phyloP scores from a whole-genome alignment of 768 basidiomycete species.

The Termitomyces sp. region DNA sequence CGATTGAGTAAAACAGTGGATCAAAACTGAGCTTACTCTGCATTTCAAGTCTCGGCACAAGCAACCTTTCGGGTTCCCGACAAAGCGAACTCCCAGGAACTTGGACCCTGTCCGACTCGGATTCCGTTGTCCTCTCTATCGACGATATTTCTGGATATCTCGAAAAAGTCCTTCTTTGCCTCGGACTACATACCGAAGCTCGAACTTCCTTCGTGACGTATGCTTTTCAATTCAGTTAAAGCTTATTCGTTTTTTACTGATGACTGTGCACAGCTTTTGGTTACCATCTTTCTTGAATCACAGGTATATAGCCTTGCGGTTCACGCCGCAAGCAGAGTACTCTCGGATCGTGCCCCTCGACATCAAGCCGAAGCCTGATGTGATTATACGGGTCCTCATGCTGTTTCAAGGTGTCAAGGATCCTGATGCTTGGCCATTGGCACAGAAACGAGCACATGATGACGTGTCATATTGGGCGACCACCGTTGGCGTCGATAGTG shows the following conservation, averaged over 20 bases:
- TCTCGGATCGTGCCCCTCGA: constrained; percentile 34
- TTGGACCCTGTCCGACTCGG: constrained; percentile 17
- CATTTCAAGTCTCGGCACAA: constrained; percentile 1
- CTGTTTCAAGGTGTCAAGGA: constrained; percentile 35
- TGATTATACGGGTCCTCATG: constrained; percentile 45
- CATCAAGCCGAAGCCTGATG: constrained; percentile 37
- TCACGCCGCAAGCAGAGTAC: constrained; percentile 41
- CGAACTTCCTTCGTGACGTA: constrained; percentile 46
- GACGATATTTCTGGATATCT: constrained; percentile 30
- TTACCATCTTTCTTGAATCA: constrained; percentile 38
- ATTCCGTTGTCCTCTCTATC: constrained; percentile 28
- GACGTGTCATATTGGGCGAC: constrained; percentile 26
- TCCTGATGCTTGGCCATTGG: constrained; percentile 24
- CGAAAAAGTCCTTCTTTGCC: constrained; percentile 24
- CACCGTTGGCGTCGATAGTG: constrained; percentile 31
- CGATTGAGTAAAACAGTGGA: neutral
- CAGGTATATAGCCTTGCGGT: constrained; percentile 38
- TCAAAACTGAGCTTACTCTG: neutral
- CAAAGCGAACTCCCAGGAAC: constrained; percentile 5
- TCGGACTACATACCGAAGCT: constrained; percentile 39
- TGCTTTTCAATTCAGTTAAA: neutral
- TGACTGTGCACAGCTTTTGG: constrained; percentile 32
- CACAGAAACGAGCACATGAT: constrained; percentile 14
- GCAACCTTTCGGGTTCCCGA: neutral
- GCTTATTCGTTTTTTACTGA: neutral